Evolutionary conservation across 441 rosid species (phyloP), one percentile per base, ranked within the genome.

Genomic region (Breynia disticha): DNA sequence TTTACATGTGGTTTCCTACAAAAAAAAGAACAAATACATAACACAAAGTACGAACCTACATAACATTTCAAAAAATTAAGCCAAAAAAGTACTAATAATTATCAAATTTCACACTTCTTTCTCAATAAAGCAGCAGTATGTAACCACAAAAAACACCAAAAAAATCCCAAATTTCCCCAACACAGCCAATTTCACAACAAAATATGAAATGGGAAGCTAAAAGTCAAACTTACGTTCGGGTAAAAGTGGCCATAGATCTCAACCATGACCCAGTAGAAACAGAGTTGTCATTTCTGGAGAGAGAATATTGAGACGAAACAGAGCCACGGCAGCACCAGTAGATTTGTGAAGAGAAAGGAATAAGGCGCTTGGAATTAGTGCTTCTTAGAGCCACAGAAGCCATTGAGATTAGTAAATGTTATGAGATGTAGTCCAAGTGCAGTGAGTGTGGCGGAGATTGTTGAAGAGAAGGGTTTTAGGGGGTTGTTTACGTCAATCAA

Each of bases 171-270:
- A 12, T 24, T 15, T 13, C 19, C 43, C 11, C 24, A 49, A 20
- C 18, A 48, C 13, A 16, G 41, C 9, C 43, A 39, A 39, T 39
- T 13, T 39, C 15, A 39, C 43, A 8, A 39, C 20, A 43, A 52
- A 43, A 1, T 6, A 39, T 39, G 28, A n/a, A 6, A 20, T 15
- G 1, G 54, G 43, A 42, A 42, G 48, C 46, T 20, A 13, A 19
- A 21, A n/a, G 61, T 24, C 8, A 12, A 11, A 15, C 85, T 70
- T 55, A 94, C 99, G 79, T 94, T 63, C 99, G 77, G 52, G 95
- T 87, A 78, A 94, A 94, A 50, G 99, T 94, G 48, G 95, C 97
- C 99, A 94, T 81, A 70, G 96, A 94, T 83, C 97, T 87, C 73
- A 83, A 78, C 60, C 84, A 84, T 22, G 87, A 55, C 39, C 41